phyloP scores from a whole-genome alignment of 2,329 filamentous ascomycete genomes.

The Pseudocercospora vitis region DNA sequence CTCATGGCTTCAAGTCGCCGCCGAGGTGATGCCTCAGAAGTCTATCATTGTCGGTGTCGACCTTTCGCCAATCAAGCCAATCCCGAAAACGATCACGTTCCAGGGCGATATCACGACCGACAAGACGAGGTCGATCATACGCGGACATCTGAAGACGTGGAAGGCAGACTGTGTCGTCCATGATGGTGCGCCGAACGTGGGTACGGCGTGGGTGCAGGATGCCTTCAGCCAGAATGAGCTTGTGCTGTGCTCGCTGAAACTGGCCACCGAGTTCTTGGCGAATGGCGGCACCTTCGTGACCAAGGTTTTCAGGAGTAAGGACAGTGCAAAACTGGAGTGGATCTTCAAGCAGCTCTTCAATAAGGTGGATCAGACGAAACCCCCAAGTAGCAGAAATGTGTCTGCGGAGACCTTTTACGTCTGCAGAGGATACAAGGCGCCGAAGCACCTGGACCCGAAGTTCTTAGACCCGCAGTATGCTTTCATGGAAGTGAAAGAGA shows the following conservation, averaged over 20 bases:
- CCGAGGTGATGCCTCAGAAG: constrained; percentile 88
- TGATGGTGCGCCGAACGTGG: constrained; percentile 96
- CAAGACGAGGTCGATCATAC: constrained; percentile 87
- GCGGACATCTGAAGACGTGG: constrained; percentile 89
- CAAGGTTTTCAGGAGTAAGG: constrained; percentile 95
- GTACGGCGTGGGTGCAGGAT: constrained; percentile 97
- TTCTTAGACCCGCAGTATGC: constrained; percentile 87
- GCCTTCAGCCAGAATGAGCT: constrained; percentile 97
- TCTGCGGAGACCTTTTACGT: constrained; percentile 99
- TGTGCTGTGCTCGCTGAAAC: constrained; percentile 82
- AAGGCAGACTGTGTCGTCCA: constrained; percentile 95
- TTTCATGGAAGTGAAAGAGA: constrained; percentile 85
- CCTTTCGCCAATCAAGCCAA: constrained; percentile 90
- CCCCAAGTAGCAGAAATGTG: constrained; percentile 90
- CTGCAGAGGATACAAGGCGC: constrained; percentile 90
- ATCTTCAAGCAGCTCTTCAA: constrained; percentile 95
- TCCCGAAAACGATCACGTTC: constrained; percentile 90
- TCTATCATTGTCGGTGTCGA: constrained; percentile 94
- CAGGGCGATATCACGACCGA: constrained; percentile 98
- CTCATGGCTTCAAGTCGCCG: constrained; percentile 95
- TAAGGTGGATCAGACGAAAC: constrained; percentile 96
- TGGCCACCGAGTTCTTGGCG: constrained; percentile 88
- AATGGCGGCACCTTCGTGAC: constrained; percentile 93
- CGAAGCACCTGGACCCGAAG: constrained; percentile 86
- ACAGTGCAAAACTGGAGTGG: constrained; percentile 95